A percentile compares a stretch with the other conserved stretches of the same genome.
These are phyloP conservation scores for Batkoa obscura DNA, from an alignment of 371 early-diverging fungal genomes.

Conservation along the genomic window DNA sequence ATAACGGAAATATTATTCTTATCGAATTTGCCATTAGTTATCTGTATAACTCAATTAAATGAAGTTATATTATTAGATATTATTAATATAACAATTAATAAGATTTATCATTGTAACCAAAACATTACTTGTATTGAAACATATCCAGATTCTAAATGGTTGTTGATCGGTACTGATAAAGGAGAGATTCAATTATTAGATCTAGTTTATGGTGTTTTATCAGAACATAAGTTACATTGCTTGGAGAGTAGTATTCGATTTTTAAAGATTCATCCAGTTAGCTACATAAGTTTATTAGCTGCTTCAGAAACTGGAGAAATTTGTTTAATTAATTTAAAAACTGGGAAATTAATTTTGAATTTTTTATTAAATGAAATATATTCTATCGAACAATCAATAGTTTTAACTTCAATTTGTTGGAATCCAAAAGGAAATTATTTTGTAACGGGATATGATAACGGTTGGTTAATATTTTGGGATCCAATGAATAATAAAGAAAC, in stretches of 20 bases:
- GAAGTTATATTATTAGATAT: neutral
- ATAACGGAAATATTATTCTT: neutral
- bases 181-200: neutral
- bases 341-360: neutral
- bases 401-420: neutral
- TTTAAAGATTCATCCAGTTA: neutral
- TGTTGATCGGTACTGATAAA: neutral
- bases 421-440: neutral
- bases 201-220: neutral
- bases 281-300: neutral
- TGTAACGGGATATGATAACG: constrained; percentile 1
- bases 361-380: neutral
- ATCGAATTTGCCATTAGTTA: neutral
- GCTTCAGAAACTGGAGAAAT: neutral
- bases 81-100: neutral
- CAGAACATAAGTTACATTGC: neutral
- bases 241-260: neutral
- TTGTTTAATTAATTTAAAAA: neutral
- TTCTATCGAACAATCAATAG: neutral
- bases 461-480: constrained; percentile 3
- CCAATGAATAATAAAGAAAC: neutral
- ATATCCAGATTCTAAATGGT: constrained; percentile 1
- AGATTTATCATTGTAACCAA: neutral
- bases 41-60: neutral
- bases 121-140: neutral